phyloP scores from a whole-genome alignment of 2,329 filamentous ascomycete species.

The Pseudocercospora crystallina region DNA sequence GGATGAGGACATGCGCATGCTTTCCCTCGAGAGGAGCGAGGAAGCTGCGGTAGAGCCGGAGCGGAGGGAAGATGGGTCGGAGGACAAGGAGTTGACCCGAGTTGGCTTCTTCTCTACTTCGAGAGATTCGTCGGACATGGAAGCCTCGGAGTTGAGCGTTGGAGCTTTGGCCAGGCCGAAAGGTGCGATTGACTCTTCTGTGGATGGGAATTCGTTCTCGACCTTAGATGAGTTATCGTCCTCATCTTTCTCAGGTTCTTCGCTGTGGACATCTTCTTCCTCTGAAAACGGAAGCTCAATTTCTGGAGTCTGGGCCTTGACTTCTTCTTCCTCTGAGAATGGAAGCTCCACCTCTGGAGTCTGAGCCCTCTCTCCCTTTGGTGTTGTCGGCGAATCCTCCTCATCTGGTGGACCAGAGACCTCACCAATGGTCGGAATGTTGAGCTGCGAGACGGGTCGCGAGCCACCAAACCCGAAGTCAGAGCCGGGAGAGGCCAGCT shows the following conservation, averaged over 20 bases:
- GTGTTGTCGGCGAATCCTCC: neutral
- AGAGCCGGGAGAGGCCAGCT: neutral
- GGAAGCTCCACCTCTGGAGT: neutral
- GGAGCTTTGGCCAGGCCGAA: too few species aligned
- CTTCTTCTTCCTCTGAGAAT: neutral
- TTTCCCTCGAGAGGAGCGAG: too few species aligned
- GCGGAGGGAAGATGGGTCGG: too few species aligned
- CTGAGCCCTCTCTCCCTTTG: conserved; percentile 4
- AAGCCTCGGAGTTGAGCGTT: too few species aligned
- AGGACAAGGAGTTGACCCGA: too few species aligned
- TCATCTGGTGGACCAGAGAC: conserved; percentile 2
- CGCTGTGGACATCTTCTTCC: neutral
- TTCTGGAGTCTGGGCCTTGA: conserved; percentile 2
- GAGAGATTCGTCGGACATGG: too few species aligned
- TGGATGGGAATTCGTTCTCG: too few species aligned
- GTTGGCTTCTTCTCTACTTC: too few species aligned
- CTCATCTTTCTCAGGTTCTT: neutral
- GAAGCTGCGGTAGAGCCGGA: too few species aligned
- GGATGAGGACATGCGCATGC: neutral
- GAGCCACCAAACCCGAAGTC: neutral
- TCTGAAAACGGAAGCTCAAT: too few species aligned
- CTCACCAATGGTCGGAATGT: conserved; percentile 6
- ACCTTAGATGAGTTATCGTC: too few species aligned
- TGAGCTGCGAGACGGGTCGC: conserved; percentile 6
- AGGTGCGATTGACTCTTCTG: too few species aligned